Evolutionary conservation across 768 basidiomycete genomes (phyloP).

Genomic region (Pisolithus tinctorius): DNA sequence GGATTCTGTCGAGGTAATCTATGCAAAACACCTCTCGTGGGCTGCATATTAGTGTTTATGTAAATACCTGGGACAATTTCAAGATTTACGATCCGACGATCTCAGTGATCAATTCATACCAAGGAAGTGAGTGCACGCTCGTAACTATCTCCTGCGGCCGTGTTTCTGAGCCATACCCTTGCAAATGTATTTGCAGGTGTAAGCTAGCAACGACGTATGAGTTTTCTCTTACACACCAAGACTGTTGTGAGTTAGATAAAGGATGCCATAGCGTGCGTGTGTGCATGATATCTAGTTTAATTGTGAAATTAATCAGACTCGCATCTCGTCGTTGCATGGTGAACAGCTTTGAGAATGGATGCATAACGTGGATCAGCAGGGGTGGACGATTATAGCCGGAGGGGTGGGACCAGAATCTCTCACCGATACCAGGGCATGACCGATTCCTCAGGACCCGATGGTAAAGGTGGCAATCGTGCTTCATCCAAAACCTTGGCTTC

Average conservation of each 20-base stretch:
- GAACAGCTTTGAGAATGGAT: slow-evolving; percentile 41
- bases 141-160: slow-evolving; percentile 12
- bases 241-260: slow-evolving; percentile 36
- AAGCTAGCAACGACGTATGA: slow-evolving; percentile 35
- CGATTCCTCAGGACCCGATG: slow-evolving; percentile 68
- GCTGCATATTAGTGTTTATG: slow-evolving; percentile 37
- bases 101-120: slow-evolving; percentile 35
- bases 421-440: slow-evolving; percentile 48
- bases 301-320: neutral
- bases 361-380: slow-evolving; percentile 66
- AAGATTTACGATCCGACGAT: slow-evolving; percentile 32
- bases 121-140: slow-evolving; percentile 30
- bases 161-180: slow-evolving; percentile 6
- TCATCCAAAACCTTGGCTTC: slow-evolving; percentile 66
- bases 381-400: slow-evolving; percentile 49
- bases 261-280: slow-evolving; percentile 31
- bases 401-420: slow-evolving; percentile 45
- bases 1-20: neutral
- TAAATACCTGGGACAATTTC: slow-evolving; percentile 28
- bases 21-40: slow-evolving; percentile 7
- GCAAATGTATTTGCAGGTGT: slow-evolving; percentile 12
- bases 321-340: neutral
- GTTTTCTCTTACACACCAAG: slow-evolving; percentile 31
- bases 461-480: slow-evolving; percentile 24
- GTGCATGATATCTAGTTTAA: neutral